Base-by-base conservation (phyloP, 2,329 filamentous ascomycete species). In the Talaromyces sp. region DNA sequence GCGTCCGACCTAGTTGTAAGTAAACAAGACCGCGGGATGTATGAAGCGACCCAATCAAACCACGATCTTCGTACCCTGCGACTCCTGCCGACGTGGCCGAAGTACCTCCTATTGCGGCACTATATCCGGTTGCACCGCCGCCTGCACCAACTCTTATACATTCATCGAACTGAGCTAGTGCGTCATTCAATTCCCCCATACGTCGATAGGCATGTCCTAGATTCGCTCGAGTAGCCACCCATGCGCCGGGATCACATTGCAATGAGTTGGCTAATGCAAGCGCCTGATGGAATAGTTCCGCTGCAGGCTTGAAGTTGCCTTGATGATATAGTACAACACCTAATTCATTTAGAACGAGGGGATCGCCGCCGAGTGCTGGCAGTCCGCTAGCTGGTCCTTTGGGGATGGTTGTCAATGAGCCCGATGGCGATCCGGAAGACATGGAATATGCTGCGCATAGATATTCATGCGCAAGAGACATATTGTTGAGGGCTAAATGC, bases 301-400 rank as follows among this genome's bases (percentile, higher is more conserved):
- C 87, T 0, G 95, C 92, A 27, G 90, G 88, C 66, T 87, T 84
- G 7, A 92, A 86, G 60, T 90, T 86, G 70, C 91, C 89, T 75
- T 97, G 92, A 75, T 98, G 93, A 74, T 97, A 99, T 69, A 92
- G 89, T n/a, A 97, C 93, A 3, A 98, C 89, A 3, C 94, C 96
- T 80, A 98, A 89, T 79, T 99, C 95, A 75, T 99, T 99, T 63
- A 99, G 84, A 3, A 99, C 86, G 6, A 98, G 80, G 0, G 95
- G 95, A 71, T 99, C 95, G 5, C 80, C 80, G 0, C 79, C 76
- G 10, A 78, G 65, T 1, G 72, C 68, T 0, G 71, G 69, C 2
- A 70, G 67, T 13, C 70, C 69, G 3, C 68, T 66, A 1, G 73
- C 69, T 13, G 70, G 66, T 19, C 70, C 69, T 1, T 67, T 66